Base-by-base conservation (phyloP, 352 stramenopile species). In the Phytopythium ostracodes region DNA sequence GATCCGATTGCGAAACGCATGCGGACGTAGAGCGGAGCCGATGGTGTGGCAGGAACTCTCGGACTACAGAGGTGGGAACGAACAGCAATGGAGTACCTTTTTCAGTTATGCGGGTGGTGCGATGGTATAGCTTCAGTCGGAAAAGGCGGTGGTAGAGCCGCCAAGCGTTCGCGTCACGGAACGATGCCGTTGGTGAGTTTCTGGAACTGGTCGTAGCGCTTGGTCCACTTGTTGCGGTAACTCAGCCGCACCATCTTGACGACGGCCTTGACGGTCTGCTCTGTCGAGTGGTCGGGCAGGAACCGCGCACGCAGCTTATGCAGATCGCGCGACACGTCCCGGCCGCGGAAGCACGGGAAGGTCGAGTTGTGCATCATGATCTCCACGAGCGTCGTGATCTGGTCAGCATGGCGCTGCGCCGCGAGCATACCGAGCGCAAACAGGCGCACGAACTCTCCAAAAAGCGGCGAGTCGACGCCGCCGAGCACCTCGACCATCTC, bases 401-500 rank as follows among this genome's bases (percentile, higher is more conserved):
- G 81, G 15, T 91, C 75, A 5, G 75, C 75, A 43, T 80, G 83
- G 17, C 79, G 71, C 54, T 89, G 79, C 18, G 73, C 75, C 15
- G 80, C 74, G 55, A 84, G 54, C 60, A 92, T 66, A 0, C 80
- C 84, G 25, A 76, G 60, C 10, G 70, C 66, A 52, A 93, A 80
- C 9, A 93, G 68, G 59, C 85, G 71, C 24, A 87, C 73, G 57
- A 89, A 89, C 66, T 89, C 77, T n/a, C 76, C 83, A 60, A 90
- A 92, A 1, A 84, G 31, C 33, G 70, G 71, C 1, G 81, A 85
- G 15, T 67, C 70, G 14, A 82, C 70, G 3, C 76, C 78, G 17
- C 91, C 92, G 4, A 98, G 76, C 17, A 98, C 88, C 56, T 96
- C 79, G 59, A 97, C 92, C 70, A 98, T 98, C 64, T 99, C 95